Percentiles rank a stretch among this genome's conserved stretches.
phyloP scores from a whole-genome alignment of 1,284 basidiomycete species.

The Sporisorium iseilematis-ciliati region DNA sequence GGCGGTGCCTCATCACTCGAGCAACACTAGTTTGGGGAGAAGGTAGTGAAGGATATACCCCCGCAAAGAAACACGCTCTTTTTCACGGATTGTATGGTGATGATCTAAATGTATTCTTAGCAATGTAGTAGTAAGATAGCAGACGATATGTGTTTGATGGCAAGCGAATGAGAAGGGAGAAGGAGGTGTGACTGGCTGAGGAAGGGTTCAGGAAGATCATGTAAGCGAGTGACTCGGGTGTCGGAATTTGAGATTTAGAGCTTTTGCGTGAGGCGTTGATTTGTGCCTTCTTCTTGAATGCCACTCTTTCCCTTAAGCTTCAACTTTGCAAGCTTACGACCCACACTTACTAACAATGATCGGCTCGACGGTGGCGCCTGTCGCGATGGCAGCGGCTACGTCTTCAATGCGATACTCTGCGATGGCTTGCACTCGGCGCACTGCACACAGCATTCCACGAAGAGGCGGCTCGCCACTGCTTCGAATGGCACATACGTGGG shows the following conservation, averaged over 20 bases:
- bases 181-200: too few species aligned
- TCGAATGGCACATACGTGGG: slow-evolving; percentile 48
- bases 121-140: too few species aligned
- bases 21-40: slow-evolving; percentile 4
- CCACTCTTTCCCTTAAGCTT: background rate
- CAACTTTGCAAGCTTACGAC: background rate
- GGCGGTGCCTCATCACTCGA: slow-evolving; percentile 14
- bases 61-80: background rate
- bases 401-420: slow-evolving; percentile 23
- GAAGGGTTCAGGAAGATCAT: too few species aligned
- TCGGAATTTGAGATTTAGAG: too few species aligned
- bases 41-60: background rate
- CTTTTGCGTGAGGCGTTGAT: too few species aligned
- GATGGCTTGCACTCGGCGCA: slow-evolving; percentile 10
- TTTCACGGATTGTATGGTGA: too few species aligned
- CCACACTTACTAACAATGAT: slow-evolving; percentile 15
- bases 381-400: slow-evolving; percentile 8
- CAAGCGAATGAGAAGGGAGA: too few species aligned
- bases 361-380: background rate
- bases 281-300: slow-evolving; percentile 3
- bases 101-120: too few species aligned
- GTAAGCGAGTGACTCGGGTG: too few species aligned
- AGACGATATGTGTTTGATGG: too few species aligned
- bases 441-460: slow-evolving; percentile 2
- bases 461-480: slow-evolving; percentile 23